These are phyloP conservation scores for Vigna mungo DNA, from an alignment of 306 rosid species.

Conservation along the genomic window DNA sequence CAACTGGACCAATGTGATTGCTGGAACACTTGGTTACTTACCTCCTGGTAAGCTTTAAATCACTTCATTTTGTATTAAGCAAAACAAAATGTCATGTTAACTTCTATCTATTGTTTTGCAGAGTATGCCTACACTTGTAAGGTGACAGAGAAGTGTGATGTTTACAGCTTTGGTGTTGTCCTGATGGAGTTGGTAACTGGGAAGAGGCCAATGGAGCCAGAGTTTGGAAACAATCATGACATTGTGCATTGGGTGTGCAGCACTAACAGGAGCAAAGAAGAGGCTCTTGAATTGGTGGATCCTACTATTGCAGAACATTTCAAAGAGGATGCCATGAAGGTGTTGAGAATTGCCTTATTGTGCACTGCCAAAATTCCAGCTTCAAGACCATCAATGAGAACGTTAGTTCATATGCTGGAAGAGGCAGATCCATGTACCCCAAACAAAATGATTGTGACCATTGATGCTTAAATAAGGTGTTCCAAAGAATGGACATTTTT, in stretches of 20 bases:
- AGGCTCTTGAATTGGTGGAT: slow-evolving; percentile 62
- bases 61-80: background rate
- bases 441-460: slow-evolving; percentile 48
- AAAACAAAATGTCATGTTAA: slow-evolving; percentile 3
- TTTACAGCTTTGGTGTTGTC: slow-evolving; percentile 90
- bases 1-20: slow-evolving; percentile 73
- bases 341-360: slow-evolving; percentile 65
- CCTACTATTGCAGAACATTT: slow-evolving; percentile 57
- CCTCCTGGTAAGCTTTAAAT: slow-evolving; percentile 75
- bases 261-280: slow-evolving; percentile 53
- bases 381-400: slow-evolving; percentile 90
- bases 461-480: slow-evolving; percentile 43
- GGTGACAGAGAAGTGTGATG: slow-evolving; percentile 91
- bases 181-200: slow-evolving; percentile 87
- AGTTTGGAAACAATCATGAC: slow-evolving; percentile 79
- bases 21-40: slow-evolving; percentile 87
- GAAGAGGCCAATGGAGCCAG: slow-evolving; percentile 70
- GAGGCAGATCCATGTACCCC: slow-evolving; percentile 69
- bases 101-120: slow-evolving; percentile 40
- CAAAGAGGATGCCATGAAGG: slow-evolving; percentile 70
- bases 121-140: slow-evolving; percentile 84
- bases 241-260: slow-evolving; percentile 76
- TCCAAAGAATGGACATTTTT: slow-evolving; percentile 6
- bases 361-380: slow-evolving; percentile 68
- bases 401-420: slow-evolving; percentile 88